Percentiles rank a stretch among this genome's conserved stretches.
phyloP scores from a whole-genome alignment of 1,284 basidiomycete genomes.

The Ceratobasidium sp. region DNA sequence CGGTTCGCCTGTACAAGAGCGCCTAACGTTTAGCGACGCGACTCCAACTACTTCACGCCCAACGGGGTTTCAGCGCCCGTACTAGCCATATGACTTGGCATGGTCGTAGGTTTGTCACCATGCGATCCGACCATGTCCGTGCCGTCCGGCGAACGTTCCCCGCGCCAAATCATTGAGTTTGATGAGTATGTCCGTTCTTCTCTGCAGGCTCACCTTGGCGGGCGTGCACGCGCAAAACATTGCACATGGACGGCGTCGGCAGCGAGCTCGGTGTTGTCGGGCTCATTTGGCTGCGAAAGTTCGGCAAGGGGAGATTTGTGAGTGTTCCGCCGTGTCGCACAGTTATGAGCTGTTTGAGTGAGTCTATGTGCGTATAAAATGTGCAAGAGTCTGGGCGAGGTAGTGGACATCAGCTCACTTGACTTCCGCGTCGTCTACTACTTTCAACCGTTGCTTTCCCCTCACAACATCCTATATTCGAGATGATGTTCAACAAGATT shows the following conservation, averaged over 20 bases:
- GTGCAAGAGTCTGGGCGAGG: neutral
- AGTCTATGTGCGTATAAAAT: slow-evolving; percentile 22
- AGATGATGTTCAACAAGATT: slow-evolving; percentile 39
- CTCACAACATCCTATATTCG: neutral
- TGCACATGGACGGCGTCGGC: slow-evolving; percentile 21
- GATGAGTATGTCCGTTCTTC: neutral
- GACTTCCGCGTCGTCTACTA: neutral
- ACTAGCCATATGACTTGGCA: too few species aligned
- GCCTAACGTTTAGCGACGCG: too few species aligned
- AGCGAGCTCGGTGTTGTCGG: slow-evolving; percentile 10
- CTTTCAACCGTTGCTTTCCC: too few species aligned
- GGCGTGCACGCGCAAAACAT: neutral
- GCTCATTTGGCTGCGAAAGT: slow-evolving; percentile 1
- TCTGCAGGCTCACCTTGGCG: slow-evolving; percentile 10
- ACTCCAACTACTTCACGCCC: too few species aligned
- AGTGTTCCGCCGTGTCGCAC: too few species aligned
- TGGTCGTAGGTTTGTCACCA: too few species aligned
- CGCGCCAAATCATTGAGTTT: neutral
- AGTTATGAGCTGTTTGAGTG: neutral
- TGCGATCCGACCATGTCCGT: neutral
- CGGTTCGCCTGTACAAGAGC: too few species aligned
- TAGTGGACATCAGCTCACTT: neutral
- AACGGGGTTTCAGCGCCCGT: too few species aligned
- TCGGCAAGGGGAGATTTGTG: neutral
- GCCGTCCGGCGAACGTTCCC: neutral